Conservation (phyloP, 345 rosid species). For the Sisymbrium irio region DNA sequence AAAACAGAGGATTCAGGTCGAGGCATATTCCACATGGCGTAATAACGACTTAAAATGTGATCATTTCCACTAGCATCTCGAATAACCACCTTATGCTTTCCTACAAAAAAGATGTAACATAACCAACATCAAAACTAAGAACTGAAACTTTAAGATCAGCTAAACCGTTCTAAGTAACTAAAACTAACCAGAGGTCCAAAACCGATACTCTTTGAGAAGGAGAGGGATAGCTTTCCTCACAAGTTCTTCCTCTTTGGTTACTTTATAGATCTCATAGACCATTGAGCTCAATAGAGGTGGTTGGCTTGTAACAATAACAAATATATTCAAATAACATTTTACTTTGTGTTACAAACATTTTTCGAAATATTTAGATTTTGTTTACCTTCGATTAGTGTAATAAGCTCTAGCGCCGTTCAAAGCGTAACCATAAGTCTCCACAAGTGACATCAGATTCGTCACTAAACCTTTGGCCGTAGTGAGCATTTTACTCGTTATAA, state of each 20-base stretch:
- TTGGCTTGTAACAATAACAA: constrained; percentile 47
- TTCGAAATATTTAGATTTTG: neutral
- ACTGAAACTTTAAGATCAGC: neutral
- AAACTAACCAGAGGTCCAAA: constrained; percentile 72
- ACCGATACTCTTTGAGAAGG: constrained; percentile 66
- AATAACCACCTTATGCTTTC: constrained; percentile 56
- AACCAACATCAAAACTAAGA: neutral
- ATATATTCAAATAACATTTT: neutral
- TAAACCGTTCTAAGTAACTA: neutral
- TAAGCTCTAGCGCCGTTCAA: constrained; percentile 81
- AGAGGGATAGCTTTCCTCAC: constrained; percentile 55
- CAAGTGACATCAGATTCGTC: constrained; percentile 60
- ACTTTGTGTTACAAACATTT: neutral
- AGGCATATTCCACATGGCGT: constrained; percentile 85
- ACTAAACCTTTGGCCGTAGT: constrained; percentile 71
- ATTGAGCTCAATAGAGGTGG: constrained; percentile 92
- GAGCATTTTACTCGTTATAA: constrained; percentile 80
- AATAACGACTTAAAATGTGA: constrained; percentile 68
- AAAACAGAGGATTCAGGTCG: constrained; percentile 71
- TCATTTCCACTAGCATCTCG: constrained; percentile 43
- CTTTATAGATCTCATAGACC: constrained; percentile 60
- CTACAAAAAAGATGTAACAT: constrained; percentile 31
- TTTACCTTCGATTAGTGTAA: constrained; percentile 82
- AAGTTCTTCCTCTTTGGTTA: constrained; percentile 59
- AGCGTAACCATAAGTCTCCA: constrained; percentile 67